Base-by-base conservation (phyloP, 352 stramenopile species). In the Phytopythium sindhum region DNA sequence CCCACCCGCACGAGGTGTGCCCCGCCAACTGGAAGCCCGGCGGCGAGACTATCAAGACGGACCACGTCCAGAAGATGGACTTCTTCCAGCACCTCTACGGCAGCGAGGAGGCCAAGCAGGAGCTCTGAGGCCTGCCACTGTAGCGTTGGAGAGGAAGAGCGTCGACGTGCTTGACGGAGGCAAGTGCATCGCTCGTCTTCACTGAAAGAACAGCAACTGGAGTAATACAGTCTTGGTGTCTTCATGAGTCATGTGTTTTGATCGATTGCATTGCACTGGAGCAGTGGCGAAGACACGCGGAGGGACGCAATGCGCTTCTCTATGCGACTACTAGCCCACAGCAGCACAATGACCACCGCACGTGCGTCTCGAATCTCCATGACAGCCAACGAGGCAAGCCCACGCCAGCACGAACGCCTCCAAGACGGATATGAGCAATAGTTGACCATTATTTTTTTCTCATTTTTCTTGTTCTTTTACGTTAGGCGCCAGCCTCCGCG, bases 21-120 rank as follows among this genome's bases (percentile, higher is more conserved):
- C 85, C 85, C 19, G 86, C 86, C 44, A 94, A 94, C 79, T 95
- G 84, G 86, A 93, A 88, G 70, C 83, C 85, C 14, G 84, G 85
- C 59, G 75, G 73, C 45, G 79, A 93, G 67, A 94, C 85, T 42
- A 95, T 95, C 68, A 93, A 91, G 80, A 90, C 83, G 28, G 67
- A 95, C 73, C 83, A 91, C 74, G 68, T 88, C 19, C 79, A 88
- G 64, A 91, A 91, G 71, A 88, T 92, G 63, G 83, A 91, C 71
- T 92, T 89, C 63, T 89, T 90, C 73, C 80, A 90, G 74, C 82
- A 88, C 77, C 62, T 94, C n/a, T 92, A 92, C 71, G 79, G 80
- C 31, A 63, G 39, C 56, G 68, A 80, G 33, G 72, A 88, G 47
- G 71, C 69, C 56, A 90, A 87, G 60, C 61, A 78, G 39, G 77